These are phyloP conservation scores for Lentinula edodes DNA, from an alignment of 768 basidiomycete genomes.

Conservation along the genomic window DNA sequence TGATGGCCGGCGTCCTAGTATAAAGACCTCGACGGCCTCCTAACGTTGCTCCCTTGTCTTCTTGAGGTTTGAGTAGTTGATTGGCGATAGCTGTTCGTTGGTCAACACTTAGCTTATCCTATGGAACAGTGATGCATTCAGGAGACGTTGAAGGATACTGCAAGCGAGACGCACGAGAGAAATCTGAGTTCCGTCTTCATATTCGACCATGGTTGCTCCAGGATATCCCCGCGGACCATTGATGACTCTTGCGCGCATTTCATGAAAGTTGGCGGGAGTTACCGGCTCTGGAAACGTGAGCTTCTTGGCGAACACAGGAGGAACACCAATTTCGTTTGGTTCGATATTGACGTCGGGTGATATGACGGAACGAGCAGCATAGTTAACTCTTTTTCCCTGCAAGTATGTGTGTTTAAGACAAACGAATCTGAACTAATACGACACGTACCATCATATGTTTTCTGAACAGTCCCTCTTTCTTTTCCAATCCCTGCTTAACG, in stretches of 20 bases:
- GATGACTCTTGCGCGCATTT: slow-evolving; percentile 85
- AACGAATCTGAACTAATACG: neutral
- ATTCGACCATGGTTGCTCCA: slow-evolving; percentile 91
- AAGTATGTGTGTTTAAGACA: slow-evolving; percentile 1
- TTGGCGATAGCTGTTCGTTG: slow-evolving; percentile 94
- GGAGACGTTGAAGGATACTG: neutral
- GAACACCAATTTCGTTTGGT: slow-evolving; percentile 96
- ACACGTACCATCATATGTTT: slow-evolving; percentile 95
- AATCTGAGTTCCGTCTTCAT: slow-evolving; percentile 87
- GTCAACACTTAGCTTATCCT: slow-evolving; percentile 85
- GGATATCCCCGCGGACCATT: slow-evolving; percentile 86
- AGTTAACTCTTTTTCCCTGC: slow-evolving; percentile 98
- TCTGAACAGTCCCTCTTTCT: slow-evolving; percentile 97
- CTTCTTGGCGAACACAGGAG: slow-evolving; percentile 94
- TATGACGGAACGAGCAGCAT: slow-evolving; percentile 99
- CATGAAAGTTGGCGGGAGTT: slow-evolving; percentile 83
- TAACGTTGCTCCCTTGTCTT: slow-evolving; percentile 48
- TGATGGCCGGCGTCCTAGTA: slow-evolving; percentile 74
- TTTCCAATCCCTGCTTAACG: slow-evolving; percentile 95
- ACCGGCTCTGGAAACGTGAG: slow-evolving; percentile 98
- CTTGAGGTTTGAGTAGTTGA: slow-evolving; percentile 87
- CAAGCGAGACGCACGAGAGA: slow-evolving; percentile 54
- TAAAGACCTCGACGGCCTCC: slow-evolving; percentile 50
- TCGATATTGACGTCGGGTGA: slow-evolving; percentile 99
- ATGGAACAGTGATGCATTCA: slow-evolving; percentile 4